Base-by-base conservation (phyloP, 202 grass and related monocot genomes). In the Panicum virgatum region DNA sequence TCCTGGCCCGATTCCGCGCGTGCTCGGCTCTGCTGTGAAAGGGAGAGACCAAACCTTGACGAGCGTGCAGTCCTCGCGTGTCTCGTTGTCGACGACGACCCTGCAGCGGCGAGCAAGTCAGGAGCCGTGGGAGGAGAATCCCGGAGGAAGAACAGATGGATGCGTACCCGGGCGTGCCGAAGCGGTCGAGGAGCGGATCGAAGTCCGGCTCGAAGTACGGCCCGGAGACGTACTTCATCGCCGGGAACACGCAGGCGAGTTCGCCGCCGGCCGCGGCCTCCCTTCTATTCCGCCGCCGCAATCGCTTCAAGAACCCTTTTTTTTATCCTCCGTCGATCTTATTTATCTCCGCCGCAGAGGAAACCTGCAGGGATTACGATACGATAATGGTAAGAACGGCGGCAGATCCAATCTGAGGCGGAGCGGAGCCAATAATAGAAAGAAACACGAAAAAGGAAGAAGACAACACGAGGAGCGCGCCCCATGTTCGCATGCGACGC, bases 121-220 rank as follows among this genome's bases (percentile, higher is more conserved):
- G 4, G 36, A 43, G 36, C 14, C 13, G 54, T 70, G 23, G 43
- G 12, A 34, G 38, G 56, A 73, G 52, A 22, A 51, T 1, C 14
- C 6, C 57, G 29, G 30, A 70, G 9, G 51, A 54, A 10, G 52
- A 56, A 48, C 44, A 27, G 7, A 23, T 5, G 20, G 1, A 71
- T n/a, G 53, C 83, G 25, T 73, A 92, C 90, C 80, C 87, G 11
- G 87, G 74, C 3, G 82, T 78, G 67, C 80, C 83, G 79, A 92
- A 77, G 73, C 82, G 60, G 43, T 94, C 87, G 65, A 92, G 69
- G 19, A 88, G 7, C 40, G 87, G 80, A 60, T 94, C 92, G 84
- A 90, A 94, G 66, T 94, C 92, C 48, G 92, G 92, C 56, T 94
- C 92, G 75, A 94, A 94, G 85, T 94, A 94, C 34, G 92, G 89